Evolutionary conservation across 192 early-diverging fungal species (phyloP).

Genomic region (Phycomyces nitens): DNA sequence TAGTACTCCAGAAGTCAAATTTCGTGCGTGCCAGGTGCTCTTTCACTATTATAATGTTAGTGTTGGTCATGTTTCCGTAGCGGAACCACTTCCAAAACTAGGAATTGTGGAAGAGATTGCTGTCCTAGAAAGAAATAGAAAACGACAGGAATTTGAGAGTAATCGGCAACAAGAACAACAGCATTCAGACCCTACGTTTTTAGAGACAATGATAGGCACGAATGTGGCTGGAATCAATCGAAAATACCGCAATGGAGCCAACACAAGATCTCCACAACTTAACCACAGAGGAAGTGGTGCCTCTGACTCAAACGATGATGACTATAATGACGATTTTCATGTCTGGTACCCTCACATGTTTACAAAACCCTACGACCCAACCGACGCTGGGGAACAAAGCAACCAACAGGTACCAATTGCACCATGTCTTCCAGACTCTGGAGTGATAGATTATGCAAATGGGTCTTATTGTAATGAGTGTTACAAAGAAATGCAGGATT

Average conservation of each 20-base stretch:
- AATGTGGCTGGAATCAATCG: slow-evolving; percentile 7
- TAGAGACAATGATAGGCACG: background rate
- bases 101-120: slow-evolving; percentile 26
- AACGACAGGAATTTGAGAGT: slow-evolving; percentile 21
- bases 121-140: slow-evolving; percentile 14
- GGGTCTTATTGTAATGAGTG: slow-evolving; percentile 34
- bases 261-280: background rate
- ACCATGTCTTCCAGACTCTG: background rate
- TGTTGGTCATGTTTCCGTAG: slow-evolving; percentile 44
- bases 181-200: background rate
- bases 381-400: background rate
- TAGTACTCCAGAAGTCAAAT: slow-evolving; percentile 28
- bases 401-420: background rate
- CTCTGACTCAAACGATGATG: background rate
- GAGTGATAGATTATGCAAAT: slow-evolving; percentile 10
- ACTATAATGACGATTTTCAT: slow-evolving; percentile 18
- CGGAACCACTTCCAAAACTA: slow-evolving; percentile 33
- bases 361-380: slow-evolving; percentile 1
- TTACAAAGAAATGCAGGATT: slow-evolving; percentile 39
- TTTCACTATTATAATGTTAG: slow-evolving; percentile 41
- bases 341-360: slow-evolving; percentile 47
- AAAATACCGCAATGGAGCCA: background rate
- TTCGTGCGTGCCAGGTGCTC: slow-evolving; percentile 38
- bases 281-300: background rate
- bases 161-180: background rate